Evolutionary conservation across 2,329 filamentous ascomycete genomes (phyloP), one percentile per base, ranked within the genome.

Genomic region (Fusarium fujikuroi): DNA sequence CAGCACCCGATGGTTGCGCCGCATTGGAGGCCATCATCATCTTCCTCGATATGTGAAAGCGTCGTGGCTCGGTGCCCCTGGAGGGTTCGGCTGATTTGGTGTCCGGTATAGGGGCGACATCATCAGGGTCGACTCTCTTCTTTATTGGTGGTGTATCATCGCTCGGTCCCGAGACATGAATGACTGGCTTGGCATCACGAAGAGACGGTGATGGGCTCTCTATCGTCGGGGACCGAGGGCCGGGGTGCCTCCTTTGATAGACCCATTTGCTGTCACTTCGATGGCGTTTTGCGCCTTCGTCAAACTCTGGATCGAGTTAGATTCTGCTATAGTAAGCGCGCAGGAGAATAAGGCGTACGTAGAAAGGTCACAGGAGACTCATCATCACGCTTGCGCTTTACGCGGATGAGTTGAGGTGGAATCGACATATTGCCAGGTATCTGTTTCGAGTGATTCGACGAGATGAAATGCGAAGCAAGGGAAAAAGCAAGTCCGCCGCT

Each of bases 311-410:
- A 56, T 40, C 28, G 60, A 63, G 73, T 78, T 66, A 76, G 75
- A 63, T 50, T 23, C 49, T 42, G 63, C 56, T 18, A 23, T 54
- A 50, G 49, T 40, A 36, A 64, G 63, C 53, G 52, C 43, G 42
- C 58, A 52, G 56, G 52, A 40, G 57, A 58, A 65, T 28, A 47
- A 60, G 54, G 81, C 86, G 70, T 76, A 90, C 88, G 85, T 52
- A 90, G 84, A 74, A 88, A 89, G 60, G 87, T 85, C 57, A 90
- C 86, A 7, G 88, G 87, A 18, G 83, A 81, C 65, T 88, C 85
- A 21, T 86, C 87, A 57, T 85, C 85, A 44, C 87, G 86, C 81
- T 90, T 90, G 76, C 89, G 88, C 84, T 90, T 90, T 73, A 91
- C 86, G 64, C 87, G 86, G 79, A 91, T 90, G 54, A 88, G 81